phyloP scores from a whole-genome alignment of 2,329 filamentous ascomycete genomes.

The Trichoderma simmonsii region DNA sequence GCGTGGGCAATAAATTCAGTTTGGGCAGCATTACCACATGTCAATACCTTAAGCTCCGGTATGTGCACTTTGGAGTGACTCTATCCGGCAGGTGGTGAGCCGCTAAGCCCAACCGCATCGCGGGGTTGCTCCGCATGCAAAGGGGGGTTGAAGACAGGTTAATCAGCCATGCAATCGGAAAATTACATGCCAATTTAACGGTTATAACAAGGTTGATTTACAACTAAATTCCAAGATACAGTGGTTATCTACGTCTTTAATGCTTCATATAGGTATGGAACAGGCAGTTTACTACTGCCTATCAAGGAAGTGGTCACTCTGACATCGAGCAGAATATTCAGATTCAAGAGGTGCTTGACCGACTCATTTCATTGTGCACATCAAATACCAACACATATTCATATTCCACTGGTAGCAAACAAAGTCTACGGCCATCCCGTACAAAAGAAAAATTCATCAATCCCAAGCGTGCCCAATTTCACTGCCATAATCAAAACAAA shows the following conservation, averaged over 20 bases:
- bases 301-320: not conserved
- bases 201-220: not conserved
- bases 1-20: not conserved
- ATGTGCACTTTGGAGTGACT: not conserved
- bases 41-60: not conserved
- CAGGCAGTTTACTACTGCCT: not conserved
- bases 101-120: not conserved
- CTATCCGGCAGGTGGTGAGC: slow-evolving; percentile 15
- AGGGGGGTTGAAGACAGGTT: not conserved
- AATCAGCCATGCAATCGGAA: not conserved
- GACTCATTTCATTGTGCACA: not conserved
- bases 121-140: slow-evolving; percentile 9
- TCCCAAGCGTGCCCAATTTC: slow-evolving; percentile 17
- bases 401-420: slow-evolving; percentile 9
- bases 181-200: not conserved
- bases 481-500: slow-evolving; percentile 19
- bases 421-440: slow-evolving; percentile 4
- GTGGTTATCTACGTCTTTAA: not conserved
- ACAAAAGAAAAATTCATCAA: slow-evolving; percentile 14
- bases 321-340: not conserved
- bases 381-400: slow-evolving; percentile 6
- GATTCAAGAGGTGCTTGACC: not conserved
- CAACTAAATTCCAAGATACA: not conserved
- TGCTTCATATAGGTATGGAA: too few relatives aligned
- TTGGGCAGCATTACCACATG: not conserved